phyloP scores from a whole-genome alignment of 2,329 filamentous ascomycete genomes.

The Fusarium cyanostomum region DNA sequence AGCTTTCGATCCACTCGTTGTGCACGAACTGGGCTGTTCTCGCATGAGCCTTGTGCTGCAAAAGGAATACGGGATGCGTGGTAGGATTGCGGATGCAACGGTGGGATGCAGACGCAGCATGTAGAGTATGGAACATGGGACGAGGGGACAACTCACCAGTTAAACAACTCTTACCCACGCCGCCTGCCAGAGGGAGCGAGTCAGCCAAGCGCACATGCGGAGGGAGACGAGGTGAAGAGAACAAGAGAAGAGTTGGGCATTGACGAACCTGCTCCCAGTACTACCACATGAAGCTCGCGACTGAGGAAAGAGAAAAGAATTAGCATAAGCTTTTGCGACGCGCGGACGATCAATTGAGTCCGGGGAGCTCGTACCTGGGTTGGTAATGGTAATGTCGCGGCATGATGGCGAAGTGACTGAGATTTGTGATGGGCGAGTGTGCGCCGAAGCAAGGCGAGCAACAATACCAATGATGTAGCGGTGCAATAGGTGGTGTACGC shows the following conservation, averaged over 20 bases:
- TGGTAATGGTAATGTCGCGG: conserved; percentile 44
- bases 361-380: conserved; percentile 35
- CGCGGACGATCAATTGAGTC: neutral
- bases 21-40: conserved; percentile 85
- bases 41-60: conserved; percentile 32
- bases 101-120: conserved; percentile 21
- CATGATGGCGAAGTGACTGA: conserved; percentile 34
- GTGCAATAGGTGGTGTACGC: neutral
- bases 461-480: conserved; percentile 3
- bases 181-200: conserved; percentile 63
- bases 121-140: conserved; percentile 21
- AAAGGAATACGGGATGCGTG: conserved; percentile 25
- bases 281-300: conserved; percentile 84
- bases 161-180: conserved; percentile 91
- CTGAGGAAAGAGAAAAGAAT: conserved; percentile 50
- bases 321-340: conserved; percentile 16
- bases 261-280: conserved; percentile 77
- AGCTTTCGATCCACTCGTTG: conserved; percentile 92
- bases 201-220: conserved; percentile 43
- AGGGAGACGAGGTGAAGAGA: neutral
- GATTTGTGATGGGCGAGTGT: conserved; percentile 15
- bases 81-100: conserved; percentile 20
- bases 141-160: conserved; percentile 69
- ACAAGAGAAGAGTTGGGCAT: conserved; percentile 18
- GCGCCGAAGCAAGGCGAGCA: conserved; percentile 10